Conservation (phyloP, 2,329 filamentous ascomycete species). For the Stachybotrys chartarum region DNA sequence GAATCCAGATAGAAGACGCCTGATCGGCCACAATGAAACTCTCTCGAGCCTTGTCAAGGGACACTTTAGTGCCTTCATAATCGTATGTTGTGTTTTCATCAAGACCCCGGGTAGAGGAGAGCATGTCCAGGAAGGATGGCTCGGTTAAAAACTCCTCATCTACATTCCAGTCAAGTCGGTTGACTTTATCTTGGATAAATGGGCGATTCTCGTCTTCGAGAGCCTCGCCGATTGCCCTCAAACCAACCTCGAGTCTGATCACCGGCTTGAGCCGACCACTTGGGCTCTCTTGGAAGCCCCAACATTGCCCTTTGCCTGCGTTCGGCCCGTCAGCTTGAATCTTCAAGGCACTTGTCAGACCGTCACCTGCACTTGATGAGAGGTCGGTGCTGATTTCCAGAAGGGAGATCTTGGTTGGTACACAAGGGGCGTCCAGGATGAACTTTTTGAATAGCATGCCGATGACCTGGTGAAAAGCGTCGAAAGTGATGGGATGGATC, state of each 20-base stretch:
- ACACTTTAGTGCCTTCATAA: neutral
- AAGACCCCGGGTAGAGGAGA: neutral
- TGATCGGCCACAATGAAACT: neutral
- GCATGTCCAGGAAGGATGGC: neutral
- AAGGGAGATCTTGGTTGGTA: neutral
- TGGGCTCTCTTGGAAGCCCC: neutral
- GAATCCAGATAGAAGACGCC: neutral
- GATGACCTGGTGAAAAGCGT: neutral
- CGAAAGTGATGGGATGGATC: neutral
- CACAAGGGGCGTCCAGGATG: neutral
- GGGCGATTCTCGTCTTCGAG: neutral
- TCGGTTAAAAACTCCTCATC: neutral
- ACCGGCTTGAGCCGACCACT: neutral
- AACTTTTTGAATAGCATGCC: neutral
- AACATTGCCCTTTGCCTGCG: neutral
- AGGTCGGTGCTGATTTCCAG: neutral
- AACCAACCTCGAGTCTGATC: neutral
- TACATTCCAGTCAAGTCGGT: neutral
- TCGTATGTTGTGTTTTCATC: neutral
- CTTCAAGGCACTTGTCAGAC: neutral
- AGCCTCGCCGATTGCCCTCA: neutral
- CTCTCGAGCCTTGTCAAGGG: neutral
- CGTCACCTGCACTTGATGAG: neutral
- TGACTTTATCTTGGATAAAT: neutral
- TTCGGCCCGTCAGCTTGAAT: neutral